Conservation (phyloP, 129 eudicot species). For the Smallanthus sonchifolius region DNA sequence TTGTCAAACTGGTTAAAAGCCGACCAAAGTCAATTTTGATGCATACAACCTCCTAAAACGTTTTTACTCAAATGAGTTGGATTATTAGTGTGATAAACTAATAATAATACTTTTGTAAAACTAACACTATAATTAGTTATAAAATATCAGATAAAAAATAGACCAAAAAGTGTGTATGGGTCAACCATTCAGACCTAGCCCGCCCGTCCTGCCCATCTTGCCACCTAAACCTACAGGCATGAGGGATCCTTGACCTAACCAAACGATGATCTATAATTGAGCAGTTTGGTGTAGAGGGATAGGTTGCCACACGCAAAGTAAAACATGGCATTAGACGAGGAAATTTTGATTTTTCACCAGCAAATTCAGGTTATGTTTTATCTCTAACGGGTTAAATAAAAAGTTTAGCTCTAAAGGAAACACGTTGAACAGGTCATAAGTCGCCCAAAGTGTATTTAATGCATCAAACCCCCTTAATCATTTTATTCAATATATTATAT, state of each 20-base stretch:
- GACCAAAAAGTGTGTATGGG: background rate
- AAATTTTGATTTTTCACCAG: background rate
- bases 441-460: background rate
- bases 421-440: background rate
- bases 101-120: background rate
- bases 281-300: too few relatives aligned
- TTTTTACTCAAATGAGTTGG: background rate
- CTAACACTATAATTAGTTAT: background rate
- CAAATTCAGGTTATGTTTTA: background rate
- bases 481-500: background rate
- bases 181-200: background rate
- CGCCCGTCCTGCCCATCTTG: background rate
- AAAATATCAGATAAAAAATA: too few relatives aligned
- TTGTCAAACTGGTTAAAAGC: background rate
- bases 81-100: background rate
- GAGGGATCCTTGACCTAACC: slow-evolving; percentile 9
- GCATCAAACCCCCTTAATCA: background rate
- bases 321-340: background rate
- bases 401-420: background rate
- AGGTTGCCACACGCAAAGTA: background rate
- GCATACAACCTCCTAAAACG: background rate
- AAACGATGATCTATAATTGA: slow-evolving; percentile 3
- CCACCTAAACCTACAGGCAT: background rate
- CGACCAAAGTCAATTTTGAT: background rate
- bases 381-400: background rate